phyloP scores from a whole-genome alignment of 352 stramenopile species.

The Pythium dissotocum region DNA sequence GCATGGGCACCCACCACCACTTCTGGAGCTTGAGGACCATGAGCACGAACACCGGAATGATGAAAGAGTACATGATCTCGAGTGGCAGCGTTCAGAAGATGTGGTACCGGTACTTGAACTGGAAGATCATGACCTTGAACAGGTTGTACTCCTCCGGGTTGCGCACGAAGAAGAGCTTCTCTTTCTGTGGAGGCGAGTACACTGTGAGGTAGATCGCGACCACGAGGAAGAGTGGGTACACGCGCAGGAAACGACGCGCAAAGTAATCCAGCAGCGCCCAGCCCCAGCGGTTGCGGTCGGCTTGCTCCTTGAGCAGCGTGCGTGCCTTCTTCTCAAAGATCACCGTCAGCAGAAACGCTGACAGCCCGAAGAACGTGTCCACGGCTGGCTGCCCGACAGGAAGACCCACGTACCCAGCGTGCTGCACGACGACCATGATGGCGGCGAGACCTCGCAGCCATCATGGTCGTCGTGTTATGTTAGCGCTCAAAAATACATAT shows the following conservation, averaged over 20 bases:
- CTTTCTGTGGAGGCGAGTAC: background rate
- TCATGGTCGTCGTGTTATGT: too few species aligned
- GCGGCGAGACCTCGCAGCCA: conserved; percentile 31
- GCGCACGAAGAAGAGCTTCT: conserved; percentile 23
- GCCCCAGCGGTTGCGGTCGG: conserved; percentile 30
- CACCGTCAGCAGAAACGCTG: conserved; percentile 50
- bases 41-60: conserved; percentile 35
- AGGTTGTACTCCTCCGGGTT: background rate
- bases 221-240: conserved; percentile 52
- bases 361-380: conserved; percentile 59
- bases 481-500: too few species aligned
- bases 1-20: conserved; percentile 26
- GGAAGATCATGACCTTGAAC: conserved; percentile 37
- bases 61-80: conserved; percentile 49
- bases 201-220: conserved; percentile 21
- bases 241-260: conserved; percentile 43
- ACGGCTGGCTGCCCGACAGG: conserved; percentile 42
- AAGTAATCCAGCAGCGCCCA: conserved; percentile 46
- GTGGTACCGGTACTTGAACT: conserved; percentile 26
- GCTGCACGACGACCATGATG: conserved; percentile 28
- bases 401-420: conserved; percentile 39
- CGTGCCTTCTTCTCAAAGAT: conserved; percentile 53
- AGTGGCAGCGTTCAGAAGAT: conserved; percentile 29
- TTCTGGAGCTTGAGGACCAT: conserved; percentile 10
- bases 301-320: conserved; percentile 31